Evolutionary conservation across 768 basidiomycete genomes (phyloP).

Genomic region (Macrolepiota albuminosa): DNA sequence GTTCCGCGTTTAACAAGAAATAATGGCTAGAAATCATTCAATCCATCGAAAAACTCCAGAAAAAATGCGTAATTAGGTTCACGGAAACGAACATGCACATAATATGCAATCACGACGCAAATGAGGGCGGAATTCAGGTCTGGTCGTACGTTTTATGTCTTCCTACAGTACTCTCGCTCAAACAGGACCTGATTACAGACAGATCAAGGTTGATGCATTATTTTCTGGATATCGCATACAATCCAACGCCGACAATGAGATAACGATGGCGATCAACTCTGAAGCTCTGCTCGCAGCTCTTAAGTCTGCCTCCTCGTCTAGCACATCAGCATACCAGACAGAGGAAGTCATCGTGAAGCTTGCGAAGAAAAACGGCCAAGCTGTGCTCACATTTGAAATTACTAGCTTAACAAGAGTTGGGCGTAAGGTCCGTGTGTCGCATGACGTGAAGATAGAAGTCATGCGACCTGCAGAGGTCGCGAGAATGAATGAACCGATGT

Average conservation of each 20-base stretch:
- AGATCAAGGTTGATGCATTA: conserved; percentile 61
- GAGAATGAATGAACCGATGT: conserved; percentile 72
- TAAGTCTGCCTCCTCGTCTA: conserved; percentile 53
- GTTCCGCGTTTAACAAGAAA: neutral
- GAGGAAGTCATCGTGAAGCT: conserved; percentile 78
- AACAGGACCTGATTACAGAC: conserved; percentile 27
- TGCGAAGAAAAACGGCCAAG: conserved; percentile 80
- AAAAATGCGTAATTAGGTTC: conserved; percentile 79
- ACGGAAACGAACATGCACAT: conserved; percentile 70
- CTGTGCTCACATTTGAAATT: conserved; percentile 76
- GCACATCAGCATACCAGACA: conserved; percentile 40
- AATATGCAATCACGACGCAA: conserved; percentile 77
- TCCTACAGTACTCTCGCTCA: neutral
- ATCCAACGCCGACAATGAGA: conserved; percentile 80
- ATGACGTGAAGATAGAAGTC: conserved; percentile 82
- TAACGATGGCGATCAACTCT: conserved; percentile 65
- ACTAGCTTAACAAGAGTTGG: conserved; percentile 60
- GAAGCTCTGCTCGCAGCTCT: conserved; percentile 75
- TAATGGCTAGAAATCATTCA: conserved; percentile 62
- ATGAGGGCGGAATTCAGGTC: conserved; percentile 83
- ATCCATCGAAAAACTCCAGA: conserved; percentile 78
- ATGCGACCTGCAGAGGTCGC: conserved; percentile 71
- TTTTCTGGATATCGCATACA: conserved; percentile 81
- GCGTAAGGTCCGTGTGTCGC: conserved; percentile 57
- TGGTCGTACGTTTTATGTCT: conserved; percentile 45